Conservation (phyloP, 805 yeast genomes). For the Schwanniomyces vanrijiae region DNA sequence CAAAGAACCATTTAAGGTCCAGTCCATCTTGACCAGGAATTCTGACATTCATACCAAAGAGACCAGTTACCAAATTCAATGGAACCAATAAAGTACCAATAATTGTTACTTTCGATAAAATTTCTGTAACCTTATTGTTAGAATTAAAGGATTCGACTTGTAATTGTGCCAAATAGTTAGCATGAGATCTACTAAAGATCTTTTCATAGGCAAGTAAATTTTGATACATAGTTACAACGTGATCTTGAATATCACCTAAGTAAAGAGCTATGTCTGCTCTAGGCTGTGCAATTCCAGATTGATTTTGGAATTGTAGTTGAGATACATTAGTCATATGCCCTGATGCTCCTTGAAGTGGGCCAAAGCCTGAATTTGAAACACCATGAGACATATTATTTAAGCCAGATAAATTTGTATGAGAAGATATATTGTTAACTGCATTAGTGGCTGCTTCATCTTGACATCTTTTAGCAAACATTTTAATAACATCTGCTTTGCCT, state of each 20-base stretch:
- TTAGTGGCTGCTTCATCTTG: slow-evolving; percentile 57
- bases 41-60: slow-evolving; percentile 92
- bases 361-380: slow-evolving; percentile 10
- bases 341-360: slow-evolving; percentile 36
- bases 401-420: slow-evolving; percentile 17
- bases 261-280: slow-evolving; percentile 89
- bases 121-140: slow-evolving; percentile 79
- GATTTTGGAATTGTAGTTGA: slow-evolving; percentile 8
- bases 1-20: slow-evolving; percentile 26
- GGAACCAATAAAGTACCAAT: slow-evolving; percentile 91
- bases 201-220: slow-evolving; percentile 87
- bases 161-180: slow-evolving; percentile 89
- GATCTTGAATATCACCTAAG: slow-evolving; percentile 95
- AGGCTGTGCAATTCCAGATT: slow-evolving; percentile 48
- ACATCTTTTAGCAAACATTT: slow-evolving; percentile 94
- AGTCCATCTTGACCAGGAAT: slow-evolving; percentile 68
- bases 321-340: slow-evolving; percentile 14
- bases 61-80: slow-evolving; percentile 83
- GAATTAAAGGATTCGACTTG: slow-evolving; percentile 91
- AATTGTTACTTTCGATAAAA: slow-evolving; percentile 85
- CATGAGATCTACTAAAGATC: slow-evolving; percentile 87
- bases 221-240: slow-evolving; percentile 93
- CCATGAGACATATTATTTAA: slow-evolving; percentile 11
- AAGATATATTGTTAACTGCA: slow-evolving; percentile 5
- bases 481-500: slow-evolving; percentile 94